Conservation (phyloP, 768 basidiomycete genomes). For the Neoboletus brunneissimus region DNA sequence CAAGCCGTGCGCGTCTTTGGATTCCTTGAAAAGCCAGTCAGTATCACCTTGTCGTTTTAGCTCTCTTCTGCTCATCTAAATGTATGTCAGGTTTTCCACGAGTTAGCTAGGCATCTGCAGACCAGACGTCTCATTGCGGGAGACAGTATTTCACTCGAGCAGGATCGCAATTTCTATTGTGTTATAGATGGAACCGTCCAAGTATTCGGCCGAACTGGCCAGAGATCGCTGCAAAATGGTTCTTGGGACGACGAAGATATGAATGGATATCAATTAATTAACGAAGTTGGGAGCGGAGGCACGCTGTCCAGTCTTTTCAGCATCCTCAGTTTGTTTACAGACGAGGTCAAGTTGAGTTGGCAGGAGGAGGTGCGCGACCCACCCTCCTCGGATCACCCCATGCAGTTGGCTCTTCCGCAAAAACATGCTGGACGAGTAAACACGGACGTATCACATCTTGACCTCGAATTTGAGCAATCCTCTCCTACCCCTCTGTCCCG, state of each 20-base stretch:
- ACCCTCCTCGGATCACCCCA: conserved; percentile 28
- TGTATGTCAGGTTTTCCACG: conserved; percentile 79
- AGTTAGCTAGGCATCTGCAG: conserved; percentile 93
- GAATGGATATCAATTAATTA: conserved; percentile 95
- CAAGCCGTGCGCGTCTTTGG: conserved; percentile 97
- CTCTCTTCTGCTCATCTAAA: background rate
- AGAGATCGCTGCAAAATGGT: conserved; percentile 47
- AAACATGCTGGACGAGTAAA: conserved; percentile 41
- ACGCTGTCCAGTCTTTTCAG: conserved; percentile 96
- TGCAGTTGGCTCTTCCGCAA: conserved; percentile 21
- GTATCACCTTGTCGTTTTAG: conserved; percentile 19
- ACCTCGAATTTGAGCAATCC: conserved; percentile 37
- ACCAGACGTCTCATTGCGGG: conserved; percentile 94
- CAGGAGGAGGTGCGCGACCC: conserved; percentile 52
- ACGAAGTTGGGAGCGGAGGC: conserved; percentile 94
- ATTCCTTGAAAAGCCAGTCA: conserved; percentile 91
- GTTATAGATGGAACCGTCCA: conserved; percentile 98
- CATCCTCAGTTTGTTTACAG: conserved; percentile 94
- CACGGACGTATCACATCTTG: conserved; percentile 64
- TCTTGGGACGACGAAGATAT: conserved; percentile 82
- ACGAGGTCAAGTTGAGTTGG: conserved; percentile 91
- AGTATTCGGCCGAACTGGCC: conserved; percentile 76
- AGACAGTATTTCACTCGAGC: conserved; percentile 86
- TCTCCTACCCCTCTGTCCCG: conserved; percentile 31
- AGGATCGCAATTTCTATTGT: conserved; percentile 96